Percentiles rank a stretch among this genome's conserved stretches.
These are phyloP conservation scores for Nemania sp. DNA, from an alignment of 2,329 filamentous ascomycete genomes.

Conservation along the genomic window DNA sequence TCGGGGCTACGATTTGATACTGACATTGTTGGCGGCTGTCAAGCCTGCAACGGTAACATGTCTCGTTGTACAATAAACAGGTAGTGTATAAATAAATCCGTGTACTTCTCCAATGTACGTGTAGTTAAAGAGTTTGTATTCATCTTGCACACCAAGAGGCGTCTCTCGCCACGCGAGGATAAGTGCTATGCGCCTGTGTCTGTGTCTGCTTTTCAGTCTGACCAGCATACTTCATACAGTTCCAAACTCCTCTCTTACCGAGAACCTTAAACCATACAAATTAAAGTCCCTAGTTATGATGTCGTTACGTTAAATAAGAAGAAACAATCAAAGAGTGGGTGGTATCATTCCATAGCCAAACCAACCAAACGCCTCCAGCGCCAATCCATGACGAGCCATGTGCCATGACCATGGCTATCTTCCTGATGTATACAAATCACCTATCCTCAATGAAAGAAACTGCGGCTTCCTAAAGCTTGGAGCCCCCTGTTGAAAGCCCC, in stretches of 20 bases:
- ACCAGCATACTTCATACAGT: constrained; percentile 23
- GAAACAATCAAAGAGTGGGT: constrained; percentile 24
- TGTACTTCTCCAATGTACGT: background rate
- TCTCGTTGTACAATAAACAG: background rate
- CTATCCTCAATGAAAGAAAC: constrained; percentile 57
- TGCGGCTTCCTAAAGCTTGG: constrained; percentile 57
- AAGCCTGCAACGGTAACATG: background rate
- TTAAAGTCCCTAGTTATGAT: constrained; percentile 31
- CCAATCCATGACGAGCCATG: constrained; percentile 23
- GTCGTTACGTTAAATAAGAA: constrained; percentile 27
- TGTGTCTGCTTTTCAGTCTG: constrained; percentile 11
- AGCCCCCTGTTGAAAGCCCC: constrained; percentile 54
- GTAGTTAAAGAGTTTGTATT: constrained; percentile 17
- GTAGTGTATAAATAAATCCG: background rate
- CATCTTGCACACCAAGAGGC: constrained; percentile 16
- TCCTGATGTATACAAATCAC: constrained; percentile 34
- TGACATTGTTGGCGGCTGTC: background rate
- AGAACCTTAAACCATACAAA: constrained; percentile 31
- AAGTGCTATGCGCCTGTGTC: constrained; percentile 29
- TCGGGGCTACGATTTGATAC: background rate
- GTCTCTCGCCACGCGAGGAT: constrained; percentile 16
- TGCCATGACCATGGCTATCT: background rate
- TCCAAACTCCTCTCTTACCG: constrained; percentile 9
- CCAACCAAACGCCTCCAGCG: constrained; percentile 30
- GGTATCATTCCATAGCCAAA: constrained; percentile 36